Evolutionary conservation across 148 eudicot species (phyloP).

Genomic region (Persicaria maculosa): DNA sequence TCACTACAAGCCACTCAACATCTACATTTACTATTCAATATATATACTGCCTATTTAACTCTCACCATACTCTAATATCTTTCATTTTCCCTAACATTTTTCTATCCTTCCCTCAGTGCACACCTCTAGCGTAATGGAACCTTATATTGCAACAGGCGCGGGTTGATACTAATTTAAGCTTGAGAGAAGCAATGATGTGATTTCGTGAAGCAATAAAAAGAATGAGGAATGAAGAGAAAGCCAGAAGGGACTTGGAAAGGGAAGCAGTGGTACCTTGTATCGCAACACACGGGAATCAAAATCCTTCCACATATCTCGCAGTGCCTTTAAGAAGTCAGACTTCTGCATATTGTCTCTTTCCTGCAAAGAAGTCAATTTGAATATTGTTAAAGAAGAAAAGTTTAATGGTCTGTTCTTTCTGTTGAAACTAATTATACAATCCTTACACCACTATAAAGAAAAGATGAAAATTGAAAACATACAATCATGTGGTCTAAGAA

Average conservation of each 20-base stretch:
- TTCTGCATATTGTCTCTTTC: slow-evolving; percentile 99
- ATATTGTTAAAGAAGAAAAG: not conserved
- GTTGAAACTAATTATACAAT: not conserved
- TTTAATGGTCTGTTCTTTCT: not conserved
- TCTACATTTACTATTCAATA: not conserved
- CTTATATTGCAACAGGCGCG: not conserved
- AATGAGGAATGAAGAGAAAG: not conserved
- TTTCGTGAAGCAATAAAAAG: not conserved
- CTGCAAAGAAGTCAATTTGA: slow-evolving; percentile 29
- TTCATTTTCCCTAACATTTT: not conserved
- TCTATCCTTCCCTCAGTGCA: not conserved
- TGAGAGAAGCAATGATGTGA: not conserved
- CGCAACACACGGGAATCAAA: slow-evolving; percentile 95
- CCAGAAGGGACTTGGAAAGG: not conserved
- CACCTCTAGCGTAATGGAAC: not conserved
- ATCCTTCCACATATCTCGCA: slow-evolving; percentile 98
- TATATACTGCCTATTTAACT: not conserved
- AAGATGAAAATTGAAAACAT: slow-evolving; percentile 25
- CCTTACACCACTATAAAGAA: slow-evolving; percentile 7
- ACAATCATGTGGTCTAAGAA: slow-evolving; percentile 98
- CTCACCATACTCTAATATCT: too few relatives aligned
- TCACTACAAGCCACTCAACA: not conserved
- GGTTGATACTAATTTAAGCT: not conserved
- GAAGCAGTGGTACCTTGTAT: slow-evolving; percentile 59
- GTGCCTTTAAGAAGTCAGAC: slow-evolving; percentile 88